Percentiles rank a stretch among this genome's conserved stretches.
Conservation (phyloP, 768 basidiomycete species). For the Tephrocybe sp. region DNA sequence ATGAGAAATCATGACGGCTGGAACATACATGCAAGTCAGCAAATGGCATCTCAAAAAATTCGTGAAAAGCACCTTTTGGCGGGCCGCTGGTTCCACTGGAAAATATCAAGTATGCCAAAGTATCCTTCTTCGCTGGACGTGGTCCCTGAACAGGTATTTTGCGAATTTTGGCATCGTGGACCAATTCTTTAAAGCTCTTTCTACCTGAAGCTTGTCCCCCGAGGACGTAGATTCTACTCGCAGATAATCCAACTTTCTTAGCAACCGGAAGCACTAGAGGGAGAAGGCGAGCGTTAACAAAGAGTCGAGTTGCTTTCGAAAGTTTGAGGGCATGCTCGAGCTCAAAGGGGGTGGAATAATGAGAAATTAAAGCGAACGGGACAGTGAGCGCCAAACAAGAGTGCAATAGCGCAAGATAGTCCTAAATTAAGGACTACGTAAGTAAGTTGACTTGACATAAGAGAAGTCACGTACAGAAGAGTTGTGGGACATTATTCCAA, state of each 20-base stretch:
- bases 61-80: conserved; percentile 18
- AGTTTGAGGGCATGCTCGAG: conserved; percentile 47
- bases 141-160: conserved; percentile 6
- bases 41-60: conserved; percentile 15
- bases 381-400: conserved; percentile 46
- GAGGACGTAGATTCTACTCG: conserved; percentile 46
- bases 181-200: conserved; percentile 40
- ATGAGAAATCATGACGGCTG: conserved; percentile 75
- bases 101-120: conserved; percentile 21
- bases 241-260: conserved; percentile 30
- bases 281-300: conserved; percentile 48
- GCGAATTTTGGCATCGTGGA: conserved; percentile 28
- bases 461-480: conserved; percentile 46
- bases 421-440: conserved; percentile 32
- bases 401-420: conserved; percentile 50
- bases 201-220: conserved; percentile 39
- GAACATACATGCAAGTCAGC: background rate
- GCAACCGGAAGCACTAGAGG: conserved; percentile 38
- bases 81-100: conserved; percentile 25
- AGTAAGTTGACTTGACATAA: background rate
- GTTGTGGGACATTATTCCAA: conserved; percentile 72
- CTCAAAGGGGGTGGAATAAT: conserved; percentile 56
- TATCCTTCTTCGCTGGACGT: conserved; percentile 16
- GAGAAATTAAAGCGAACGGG: conserved; percentile 53
- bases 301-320: conserved; percentile 48